A percentile compares a stretch with the other conserved stretches of the same genome.
Evolutionary conservation across 2,329 filamentous ascomycete genomes (phyloP).

Genomic region (Thermoascus crustaceus): DNA sequence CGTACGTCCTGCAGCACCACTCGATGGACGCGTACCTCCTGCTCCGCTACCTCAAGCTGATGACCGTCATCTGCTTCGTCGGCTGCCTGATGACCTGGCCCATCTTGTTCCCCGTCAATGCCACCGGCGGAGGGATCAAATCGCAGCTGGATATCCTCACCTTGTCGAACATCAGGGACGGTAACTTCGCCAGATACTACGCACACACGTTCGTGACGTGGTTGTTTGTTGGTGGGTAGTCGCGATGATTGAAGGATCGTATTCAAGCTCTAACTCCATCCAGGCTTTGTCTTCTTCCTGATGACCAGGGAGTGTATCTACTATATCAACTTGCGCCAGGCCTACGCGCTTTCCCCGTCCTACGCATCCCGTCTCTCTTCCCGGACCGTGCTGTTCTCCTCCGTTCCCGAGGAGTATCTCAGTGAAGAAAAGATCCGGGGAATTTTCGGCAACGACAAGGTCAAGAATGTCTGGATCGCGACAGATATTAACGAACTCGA

Average conservation of each 20-base stretch:
- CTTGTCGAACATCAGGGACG: conserved; percentile 64
- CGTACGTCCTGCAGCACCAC: conserved; percentile 78
- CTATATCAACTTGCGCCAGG: conserved; percentile 88
- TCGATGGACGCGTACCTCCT: conserved; percentile 89
- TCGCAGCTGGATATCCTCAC: conserved; percentile 67
- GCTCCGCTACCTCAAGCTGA: conserved; percentile 75
- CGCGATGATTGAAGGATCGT: not conserved
- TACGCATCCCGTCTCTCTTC: conserved; percentile 83
- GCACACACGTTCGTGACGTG: conserved; percentile 75
- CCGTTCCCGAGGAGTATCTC: conserved; percentile 71
- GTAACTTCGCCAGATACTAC: conserved; percentile 62
- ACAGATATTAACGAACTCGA: conserved; percentile 70
- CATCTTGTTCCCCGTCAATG: conserved; percentile 79
- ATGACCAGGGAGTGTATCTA: conserved; percentile 82
- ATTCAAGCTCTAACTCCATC: not conserved
- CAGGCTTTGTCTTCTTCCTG: conserved; percentile 74
- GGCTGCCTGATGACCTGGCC: conserved; percentile 83
- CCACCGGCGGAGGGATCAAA: conserved; percentile 62
- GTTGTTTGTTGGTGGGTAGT: conserved; percentile 58
- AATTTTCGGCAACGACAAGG: conserved; percentile 69
- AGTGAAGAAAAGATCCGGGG: conserved; percentile 67
- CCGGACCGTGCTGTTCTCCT: conserved; percentile 80
- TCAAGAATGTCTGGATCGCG: conserved; percentile 77
- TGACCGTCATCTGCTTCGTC: conserved; percentile 69
- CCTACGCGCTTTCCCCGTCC: conserved; percentile 76